Evolutionary conservation across 345 rosid genomes (phyloP).

Genomic region (Mercurialis annua): DNA sequence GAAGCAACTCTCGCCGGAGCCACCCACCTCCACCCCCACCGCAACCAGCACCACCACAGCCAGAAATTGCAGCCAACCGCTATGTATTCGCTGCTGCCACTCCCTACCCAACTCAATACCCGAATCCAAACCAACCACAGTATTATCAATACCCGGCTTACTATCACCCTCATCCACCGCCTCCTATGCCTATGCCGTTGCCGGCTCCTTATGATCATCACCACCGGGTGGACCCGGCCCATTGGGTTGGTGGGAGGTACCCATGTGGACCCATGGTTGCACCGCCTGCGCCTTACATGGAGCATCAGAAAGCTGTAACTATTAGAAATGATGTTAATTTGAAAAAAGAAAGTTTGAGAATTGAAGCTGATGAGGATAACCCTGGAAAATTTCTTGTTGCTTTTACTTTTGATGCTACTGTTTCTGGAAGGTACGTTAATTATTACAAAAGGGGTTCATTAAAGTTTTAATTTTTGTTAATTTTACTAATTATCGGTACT

Average conservation of each 20-base stretch:
- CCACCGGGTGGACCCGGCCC: conserved; percentile 33
- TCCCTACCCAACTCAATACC: conserved; percentile 69
- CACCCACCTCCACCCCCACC: conserved; percentile 51
- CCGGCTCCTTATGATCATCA: conserved; percentile 67
- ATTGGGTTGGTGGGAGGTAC: conserved; percentile 33
- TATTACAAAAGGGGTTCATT: not conserved
- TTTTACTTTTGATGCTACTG: conserved; percentile 93
- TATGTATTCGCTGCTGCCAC: conserved; percentile 86
- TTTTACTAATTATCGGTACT: too few species aligned
- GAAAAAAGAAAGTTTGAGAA: conserved; percentile 75
- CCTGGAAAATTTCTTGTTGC: conserved; percentile 74
- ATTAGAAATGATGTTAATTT: conserved; percentile 81
- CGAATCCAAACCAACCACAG: conserved; percentile 42
- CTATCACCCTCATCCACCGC: conserved; percentile 53
- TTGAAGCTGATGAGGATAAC: conserved; percentile 58
- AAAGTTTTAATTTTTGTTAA: too few species aligned
- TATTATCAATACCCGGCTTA: conserved; percentile 65
- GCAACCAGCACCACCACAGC: conserved; percentile 51
- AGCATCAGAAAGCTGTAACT: conserved; percentile 85
- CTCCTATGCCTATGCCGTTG: conserved; percentile 48
- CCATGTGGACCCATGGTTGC: conserved; percentile 32
- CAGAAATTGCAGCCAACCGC: conserved; percentile 69
- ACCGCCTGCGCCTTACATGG: conserved; percentile 61
- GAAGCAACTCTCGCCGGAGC: conserved; percentile 45
- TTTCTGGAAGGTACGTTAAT: conserved; percentile 87